Percentiles rank a stretch among this genome's conserved stretches.
These are phyloP conservation scores for Nakazawaea holstii DNA, from an alignment of 805 yeast species.

Conservation along the genomic window DNA sequence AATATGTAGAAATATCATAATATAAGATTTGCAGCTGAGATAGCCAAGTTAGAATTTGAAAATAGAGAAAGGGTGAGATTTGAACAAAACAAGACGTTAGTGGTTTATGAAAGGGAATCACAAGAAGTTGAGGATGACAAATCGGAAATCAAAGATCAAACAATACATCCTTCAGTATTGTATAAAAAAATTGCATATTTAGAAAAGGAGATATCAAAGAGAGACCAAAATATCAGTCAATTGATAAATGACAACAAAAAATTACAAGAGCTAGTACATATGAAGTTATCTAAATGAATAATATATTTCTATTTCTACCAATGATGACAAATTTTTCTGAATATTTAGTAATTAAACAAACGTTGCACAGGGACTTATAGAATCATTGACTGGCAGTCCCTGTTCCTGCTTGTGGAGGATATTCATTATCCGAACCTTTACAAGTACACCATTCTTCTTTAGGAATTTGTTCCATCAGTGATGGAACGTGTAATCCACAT, in stretches of 20 bases:
- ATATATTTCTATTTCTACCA: background rate
- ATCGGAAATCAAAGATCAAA: background rate
- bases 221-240: background rate
- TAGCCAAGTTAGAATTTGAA: background rate
- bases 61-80: background rate
- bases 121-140: background rate
- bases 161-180: background rate
- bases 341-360: no score
- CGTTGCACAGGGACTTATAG: no score
- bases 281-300: background rate
- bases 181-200: conserved; percentile 2
- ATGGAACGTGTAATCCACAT: conserved; percentile 38
- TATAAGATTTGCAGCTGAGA: background rate
- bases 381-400: no score
- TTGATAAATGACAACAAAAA: conserved; percentile 2
- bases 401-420: conserved; percentile 31
- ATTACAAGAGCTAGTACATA: conserved; percentile 1
- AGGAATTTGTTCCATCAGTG: conserved; percentile 32
- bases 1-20: background rate
- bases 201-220: background rate
- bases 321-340: background rate
- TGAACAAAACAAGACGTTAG: background rate
- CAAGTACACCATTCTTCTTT: conserved; percentile 33
- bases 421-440: conserved; percentile 23
- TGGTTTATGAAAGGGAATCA: background rate